A percentile compares a stretch with the other conserved stretches of the same genome.
These are phyloP conservation scores for Hemisphaericaspora xylanilytica DNA, from an alignment of 1,139 yeast genomes.

Conservation along the genomic window DNA sequence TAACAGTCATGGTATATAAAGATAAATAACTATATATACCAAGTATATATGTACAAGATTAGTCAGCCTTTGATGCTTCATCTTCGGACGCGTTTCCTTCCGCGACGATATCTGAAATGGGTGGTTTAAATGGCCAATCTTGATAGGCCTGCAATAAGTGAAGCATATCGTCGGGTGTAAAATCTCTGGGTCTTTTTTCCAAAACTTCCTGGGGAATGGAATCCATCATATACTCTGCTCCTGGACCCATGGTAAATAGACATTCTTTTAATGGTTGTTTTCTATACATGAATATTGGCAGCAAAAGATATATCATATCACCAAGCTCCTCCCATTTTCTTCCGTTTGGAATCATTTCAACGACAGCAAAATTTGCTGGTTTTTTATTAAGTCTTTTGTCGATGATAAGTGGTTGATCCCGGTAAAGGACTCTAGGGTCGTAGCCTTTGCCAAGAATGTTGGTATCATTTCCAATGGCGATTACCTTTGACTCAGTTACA, in stretches of 20 bases:
- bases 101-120: conserved; percentile 18
- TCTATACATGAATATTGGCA: conserved; percentile 22
- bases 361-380: conserved; percentile 35
- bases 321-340: conserved; percentile 62
- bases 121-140: conserved; percentile 87
- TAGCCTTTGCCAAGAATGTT: conserved; percentile 30
- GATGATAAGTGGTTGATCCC: conserved; percentile 37
- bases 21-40: too few species aligned
- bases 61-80: too few species aligned
- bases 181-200: conserved; percentile 45
- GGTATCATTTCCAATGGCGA: conserved; percentile 40
- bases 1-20: too few species aligned
- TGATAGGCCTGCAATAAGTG: conserved; percentile 52
- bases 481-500: conserved; percentile 51
- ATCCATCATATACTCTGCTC: conserved; percentile 61
- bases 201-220: conserved; percentile 34
- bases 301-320: conserved; percentile 61
- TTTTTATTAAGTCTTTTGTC: conserved; percentile 17
- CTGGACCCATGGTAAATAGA: conserved; percentile 69
- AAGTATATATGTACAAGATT: too few species aligned
- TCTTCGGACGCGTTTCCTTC: too few species aligned
- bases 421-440: conserved; percentile 36
- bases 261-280: conserved; percentile 36
- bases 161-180: conserved; percentile 55
- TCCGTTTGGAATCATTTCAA: conserved; percentile 60